Base-by-base conservation (phyloP, 2,329 filamentous ascomycete species). In the Diaporthe citriasiana region DNA sequence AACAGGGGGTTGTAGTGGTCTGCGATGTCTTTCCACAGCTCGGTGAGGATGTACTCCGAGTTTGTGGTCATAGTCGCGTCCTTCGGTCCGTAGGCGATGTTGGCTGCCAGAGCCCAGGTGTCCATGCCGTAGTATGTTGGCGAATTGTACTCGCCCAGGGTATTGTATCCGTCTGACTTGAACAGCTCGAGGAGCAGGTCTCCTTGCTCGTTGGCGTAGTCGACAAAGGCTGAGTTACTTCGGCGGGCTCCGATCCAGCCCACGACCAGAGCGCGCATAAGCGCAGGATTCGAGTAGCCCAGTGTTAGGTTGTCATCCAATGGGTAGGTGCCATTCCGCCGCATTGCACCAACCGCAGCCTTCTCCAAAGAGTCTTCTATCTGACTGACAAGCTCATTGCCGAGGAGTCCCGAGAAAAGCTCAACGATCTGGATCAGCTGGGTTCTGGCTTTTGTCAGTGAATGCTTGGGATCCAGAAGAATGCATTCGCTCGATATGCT, bases 71-170 rank as follows among this genome's bases (percentile, higher is more conserved):
- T 77, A 50, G 80, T 78, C 0, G 79, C 76, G 60, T 79, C 78
- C 15, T 70, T 63, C 1, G 80, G 78, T 0, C 83, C 83, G 73
- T 85, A 85, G 30, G 81, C 82, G 19, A 84, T 81, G 59, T 81
- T 82, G 8, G 82, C 81, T 0, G 79, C 83, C 6, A 87, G 79
- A 0, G 82, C 84, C 81, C 82, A 85, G 45, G 82, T 76, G 72
- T 85, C 83, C 76, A 84, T 82, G 47, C 84, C 83, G 57, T 84
- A 85, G 77, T 85, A 85, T 2, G 81, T 84, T 3, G 83, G 83
- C 4, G 82, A 80, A 47, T 84, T 84, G 76, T 84, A 85, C 74
- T 85, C 83, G 22, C 79, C 80, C 1, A 84, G 76, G 10, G 80
- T 80, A 65, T 83, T 78, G 1, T 80, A 79, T 12, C 81, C 81